Conservation (phyloP, 75 land plant species). For the Sequoia sempervirens region DNA sequence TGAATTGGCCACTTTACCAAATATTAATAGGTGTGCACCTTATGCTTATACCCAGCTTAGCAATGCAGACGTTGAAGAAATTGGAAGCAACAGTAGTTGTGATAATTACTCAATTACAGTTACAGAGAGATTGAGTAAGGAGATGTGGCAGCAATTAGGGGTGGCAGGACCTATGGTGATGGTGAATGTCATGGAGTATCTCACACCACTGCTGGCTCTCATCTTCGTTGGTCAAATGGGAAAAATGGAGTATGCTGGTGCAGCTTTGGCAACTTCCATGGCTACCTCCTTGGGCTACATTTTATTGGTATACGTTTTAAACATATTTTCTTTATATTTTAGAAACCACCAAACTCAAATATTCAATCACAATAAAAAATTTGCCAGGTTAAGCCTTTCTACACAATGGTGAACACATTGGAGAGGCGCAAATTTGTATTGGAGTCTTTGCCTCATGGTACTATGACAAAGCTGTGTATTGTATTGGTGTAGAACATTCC, state of each 20-base stretch:
- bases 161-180: conserved; percentile 30
- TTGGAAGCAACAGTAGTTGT: not conserved
- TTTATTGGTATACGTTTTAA: conserved; percentile 14
- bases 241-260: conserved; percentile 23
- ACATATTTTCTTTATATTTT: no score
- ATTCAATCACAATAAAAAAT: no score
- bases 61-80: not conserved
- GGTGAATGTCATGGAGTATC: conserved; percentile 24
- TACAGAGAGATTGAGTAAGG: conserved; percentile 8
- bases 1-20: not conserved
- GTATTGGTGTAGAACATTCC: not conserved
- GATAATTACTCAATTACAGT: not conserved
- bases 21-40: not conserved
- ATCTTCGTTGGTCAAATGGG: conserved; percentile 36
- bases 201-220: conserved; percentile 15
- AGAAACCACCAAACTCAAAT: no score
- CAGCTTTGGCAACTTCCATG: conserved; percentile 26
- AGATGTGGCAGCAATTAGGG: conserved; percentile 12
- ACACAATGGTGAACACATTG: not conserved
- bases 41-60: not conserved
- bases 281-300: conserved; percentile 24
- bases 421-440: not conserved
- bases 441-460: not conserved
- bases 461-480: not conserved
- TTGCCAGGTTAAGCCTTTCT: no score